Evolutionary conservation across 108 stramenopile species (phyloP).

Genomic region (Pseudonitzschia delicatissima): DNA sequence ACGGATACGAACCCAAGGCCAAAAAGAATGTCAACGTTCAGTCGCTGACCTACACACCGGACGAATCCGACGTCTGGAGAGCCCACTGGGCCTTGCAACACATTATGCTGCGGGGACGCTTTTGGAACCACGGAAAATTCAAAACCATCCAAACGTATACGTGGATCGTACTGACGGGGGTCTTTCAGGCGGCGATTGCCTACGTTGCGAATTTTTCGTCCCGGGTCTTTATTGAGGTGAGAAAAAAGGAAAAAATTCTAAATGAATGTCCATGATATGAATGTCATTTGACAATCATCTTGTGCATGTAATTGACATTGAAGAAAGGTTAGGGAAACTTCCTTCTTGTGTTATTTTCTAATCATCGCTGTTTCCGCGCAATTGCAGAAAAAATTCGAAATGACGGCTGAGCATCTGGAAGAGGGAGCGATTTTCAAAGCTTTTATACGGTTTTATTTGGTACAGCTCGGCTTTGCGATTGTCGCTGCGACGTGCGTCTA

Average conservation of each 20-base stretch:
- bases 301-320: not conserved
- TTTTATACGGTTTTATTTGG: constrained; percentile 15
- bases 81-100: constrained; percentile 32
- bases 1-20: not conserved
- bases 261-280: not conserved
- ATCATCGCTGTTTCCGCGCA: not conserved
- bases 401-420: constrained; percentile 13
- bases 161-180: constrained; percentile 23
- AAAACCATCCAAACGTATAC: constrained; percentile 21
- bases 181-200: constrained; percentile 36
- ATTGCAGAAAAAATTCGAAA: constrained; percentile 30
- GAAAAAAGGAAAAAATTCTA: not conserved
- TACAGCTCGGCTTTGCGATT: constrained; percentile 25
- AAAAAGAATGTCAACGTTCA: constrained; percentile 20
- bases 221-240: constrained; percentile 28
- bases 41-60: constrained; percentile 27
- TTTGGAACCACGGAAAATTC: constrained; percentile 42
- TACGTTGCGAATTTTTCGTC: constrained; percentile 31
- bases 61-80: constrained; percentile 44
- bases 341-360: not conserved
- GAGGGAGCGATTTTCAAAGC: constrained; percentile 13
- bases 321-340: not conserved
- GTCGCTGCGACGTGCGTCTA: constrained; percentile 28
- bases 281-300: not conserved
- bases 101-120: constrained; percentile 28